phyloP scores from a whole-genome alignment of 1,284 basidiomycete genomes.

The Ceratobasidium sp. region DNA sequence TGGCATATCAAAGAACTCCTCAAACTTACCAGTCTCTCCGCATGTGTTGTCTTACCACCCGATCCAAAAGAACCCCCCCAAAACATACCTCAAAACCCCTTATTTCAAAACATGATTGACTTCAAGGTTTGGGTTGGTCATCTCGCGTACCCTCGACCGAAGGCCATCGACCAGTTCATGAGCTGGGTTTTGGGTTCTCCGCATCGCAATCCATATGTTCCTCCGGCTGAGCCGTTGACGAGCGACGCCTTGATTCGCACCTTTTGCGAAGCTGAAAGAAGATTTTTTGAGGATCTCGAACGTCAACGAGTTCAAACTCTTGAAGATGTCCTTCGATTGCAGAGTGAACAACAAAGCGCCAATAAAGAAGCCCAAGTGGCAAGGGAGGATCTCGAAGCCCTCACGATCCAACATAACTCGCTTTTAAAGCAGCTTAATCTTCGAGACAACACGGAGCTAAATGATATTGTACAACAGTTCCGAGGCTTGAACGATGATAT shows the following conservation, averaged over 20 bases:
- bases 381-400: not conserved
- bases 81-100: too few relatives aligned
- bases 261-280: too few relatives aligned
- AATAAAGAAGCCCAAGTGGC: not conserved
- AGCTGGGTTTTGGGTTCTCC: too few relatives aligned
- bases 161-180: too few relatives aligned
- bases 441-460: conserved; percentile 4
- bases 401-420: not conserved
- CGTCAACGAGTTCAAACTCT: too few relatives aligned
- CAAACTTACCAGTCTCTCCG: not conserved
- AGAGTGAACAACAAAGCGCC: not conserved
- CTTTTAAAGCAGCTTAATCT: not conserved
- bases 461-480: not conserved
- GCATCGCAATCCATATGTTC: too few relatives aligned
- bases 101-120: too few relatives aligned
- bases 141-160: too few relatives aligned
- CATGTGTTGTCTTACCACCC: not conserved
- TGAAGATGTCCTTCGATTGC: not conserved
- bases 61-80: not conserved
- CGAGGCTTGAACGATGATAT: not conserved
- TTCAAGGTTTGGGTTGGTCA: too few relatives aligned
- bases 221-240: too few relatives aligned
- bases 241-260: too few relatives aligned
- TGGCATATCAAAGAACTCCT: not conserved
- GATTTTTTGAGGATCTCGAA: too few relatives aligned